These are phyloP conservation scores for Termitomyces sp. DNA, from an alignment of 768 basidiomycete genomes.

Conservation along the genomic window DNA sequence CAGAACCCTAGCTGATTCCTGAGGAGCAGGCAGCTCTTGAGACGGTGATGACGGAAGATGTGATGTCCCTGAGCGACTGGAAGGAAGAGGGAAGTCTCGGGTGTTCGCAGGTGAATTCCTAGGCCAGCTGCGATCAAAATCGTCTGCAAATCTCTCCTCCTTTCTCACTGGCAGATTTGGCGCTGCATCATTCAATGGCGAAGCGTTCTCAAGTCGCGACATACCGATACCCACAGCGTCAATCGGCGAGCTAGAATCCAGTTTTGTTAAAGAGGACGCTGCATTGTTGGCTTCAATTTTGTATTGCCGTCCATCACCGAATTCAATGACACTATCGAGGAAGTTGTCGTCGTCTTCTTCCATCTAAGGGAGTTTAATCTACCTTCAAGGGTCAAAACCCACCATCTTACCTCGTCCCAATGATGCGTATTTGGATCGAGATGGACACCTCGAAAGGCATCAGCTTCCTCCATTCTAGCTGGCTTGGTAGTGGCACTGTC, in stretches of 20 bases:
- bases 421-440: constrained; percentile 91
- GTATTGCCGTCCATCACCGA: constrained; percentile 92
- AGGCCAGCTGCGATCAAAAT: constrained; percentile 97
- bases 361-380: constrained; percentile 43
- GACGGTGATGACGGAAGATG: constrained; percentile 25
- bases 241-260: constrained; percentile 18
- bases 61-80: constrained; percentile 15
- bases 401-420: constrained; percentile 87
- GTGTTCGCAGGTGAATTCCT: constrained; percentile 43
- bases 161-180: constrained; percentile 56
- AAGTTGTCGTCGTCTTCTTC: constrained; percentile 93
- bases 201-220: constrained; percentile 16
- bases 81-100: constrained; percentile 31
- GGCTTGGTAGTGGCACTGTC: constrained; percentile 51
- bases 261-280: constrained; percentile 18
- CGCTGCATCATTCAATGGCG: constrained; percentile 16
- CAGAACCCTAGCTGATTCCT: constrained; percentile 65
- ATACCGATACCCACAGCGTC: constrained; percentile 11
- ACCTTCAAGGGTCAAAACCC: neutral
- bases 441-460: constrained; percentile 92
- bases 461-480: constrained; percentile 73
- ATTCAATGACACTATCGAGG: constrained; percentile 85
- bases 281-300: constrained; percentile 55
- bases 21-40: constrained; percentile 40
- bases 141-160: constrained; percentile 86